Percentiles rank a stretch among this genome's conserved stretches.
Evolutionary conservation across 169 alveolate genomes (phyloP).

Genomic region (Plasmodium relictum): DNA sequence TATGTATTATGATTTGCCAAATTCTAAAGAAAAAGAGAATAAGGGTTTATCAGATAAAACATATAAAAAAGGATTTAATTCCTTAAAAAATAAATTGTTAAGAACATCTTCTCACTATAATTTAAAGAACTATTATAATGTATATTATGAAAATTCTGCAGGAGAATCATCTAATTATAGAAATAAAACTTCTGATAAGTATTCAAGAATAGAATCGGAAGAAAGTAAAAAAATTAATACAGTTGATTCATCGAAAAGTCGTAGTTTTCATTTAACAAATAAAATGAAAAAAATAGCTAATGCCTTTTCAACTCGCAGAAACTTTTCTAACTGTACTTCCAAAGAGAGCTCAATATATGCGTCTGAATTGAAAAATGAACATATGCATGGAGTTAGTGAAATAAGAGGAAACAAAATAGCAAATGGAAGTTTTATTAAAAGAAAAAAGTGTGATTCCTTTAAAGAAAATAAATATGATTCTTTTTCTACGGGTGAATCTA

Average conservation of each 20-base stretch:
- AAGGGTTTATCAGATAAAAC: background rate
- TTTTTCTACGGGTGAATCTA: background rate
- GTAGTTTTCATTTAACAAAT: constrained; percentile 1
- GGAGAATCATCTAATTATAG: background rate
- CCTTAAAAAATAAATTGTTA: constrained; percentile 9
- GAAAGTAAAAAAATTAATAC: background rate
- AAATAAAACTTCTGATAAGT: background rate
- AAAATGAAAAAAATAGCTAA: constrained; percentile 11
- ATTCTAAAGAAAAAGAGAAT: background rate
- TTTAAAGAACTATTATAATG: constrained; percentile 16
- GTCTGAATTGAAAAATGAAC: background rate
- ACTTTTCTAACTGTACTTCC: constrained; percentile 16
- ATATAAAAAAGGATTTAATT: background rate
- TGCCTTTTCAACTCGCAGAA: constrained; percentile 13
- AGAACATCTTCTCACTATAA: constrained; percentile 13
- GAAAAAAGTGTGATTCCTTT: background rate
- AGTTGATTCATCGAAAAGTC: background rate
- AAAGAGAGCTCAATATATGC: background rate
- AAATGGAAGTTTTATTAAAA: background rate
- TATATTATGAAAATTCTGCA: constrained; percentile 4
- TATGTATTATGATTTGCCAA: background rate
- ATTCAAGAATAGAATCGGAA: background rate
- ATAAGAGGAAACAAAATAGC: background rate
- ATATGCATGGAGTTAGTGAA: constrained; percentile 8
- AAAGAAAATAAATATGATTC: constrained; percentile 1